These are phyloP conservation scores for Pleurotus giganteus DNA, from an alignment of 768 basidiomycete species.

Conservation along the genomic window DNA sequence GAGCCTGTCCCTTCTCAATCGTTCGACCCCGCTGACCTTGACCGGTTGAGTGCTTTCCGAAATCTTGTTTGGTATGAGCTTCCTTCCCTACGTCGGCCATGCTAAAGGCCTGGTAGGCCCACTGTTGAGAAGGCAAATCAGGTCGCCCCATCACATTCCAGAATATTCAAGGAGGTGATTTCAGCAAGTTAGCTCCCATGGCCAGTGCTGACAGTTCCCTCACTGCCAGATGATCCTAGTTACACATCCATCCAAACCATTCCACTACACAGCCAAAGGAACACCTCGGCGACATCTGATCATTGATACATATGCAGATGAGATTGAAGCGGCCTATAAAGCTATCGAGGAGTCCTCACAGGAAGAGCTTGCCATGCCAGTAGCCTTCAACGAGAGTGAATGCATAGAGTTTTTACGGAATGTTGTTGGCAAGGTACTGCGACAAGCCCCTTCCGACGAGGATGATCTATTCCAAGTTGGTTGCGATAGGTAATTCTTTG, in stretches of 20 bases:
- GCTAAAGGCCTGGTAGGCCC: constrained; percentile 25
- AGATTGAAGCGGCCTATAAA: constrained; percentile 37
- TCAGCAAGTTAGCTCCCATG: not conserved
- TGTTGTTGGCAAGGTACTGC: constrained; percentile 33
- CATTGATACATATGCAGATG: constrained; percentile 33
- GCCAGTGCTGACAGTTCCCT: not conserved
- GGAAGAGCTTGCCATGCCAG: constrained; percentile 22
- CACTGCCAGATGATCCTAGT: constrained; percentile 39
- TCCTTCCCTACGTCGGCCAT: not conserved
- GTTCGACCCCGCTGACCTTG: constrained; percentile 29
- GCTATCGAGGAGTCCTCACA: constrained; percentile 29
- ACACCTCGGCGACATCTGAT: constrained; percentile 34
- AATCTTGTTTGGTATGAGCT: constrained; percentile 30
- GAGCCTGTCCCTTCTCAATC: constrained; percentile 26
- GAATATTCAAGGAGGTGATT: constrained; percentile 43
- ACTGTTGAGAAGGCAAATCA: constrained; percentile 37
- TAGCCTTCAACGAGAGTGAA: constrained; percentile 19
- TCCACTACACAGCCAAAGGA: constrained; percentile 24
- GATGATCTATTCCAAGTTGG: constrained; percentile 39
- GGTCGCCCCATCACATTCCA: constrained; percentile 38
- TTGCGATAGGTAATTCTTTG: constrained; percentile 31
- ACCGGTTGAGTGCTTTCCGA: constrained; percentile 27
- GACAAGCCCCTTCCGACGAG: constrained; percentile 19
- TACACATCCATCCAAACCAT: constrained; percentile 32
- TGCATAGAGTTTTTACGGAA: constrained; percentile 27